Evolutionary conservation across 805 yeast species (phyloP), one percentile per base, ranked within the genome.

Genomic region (Nakazawaea ishiwadae): DNA sequence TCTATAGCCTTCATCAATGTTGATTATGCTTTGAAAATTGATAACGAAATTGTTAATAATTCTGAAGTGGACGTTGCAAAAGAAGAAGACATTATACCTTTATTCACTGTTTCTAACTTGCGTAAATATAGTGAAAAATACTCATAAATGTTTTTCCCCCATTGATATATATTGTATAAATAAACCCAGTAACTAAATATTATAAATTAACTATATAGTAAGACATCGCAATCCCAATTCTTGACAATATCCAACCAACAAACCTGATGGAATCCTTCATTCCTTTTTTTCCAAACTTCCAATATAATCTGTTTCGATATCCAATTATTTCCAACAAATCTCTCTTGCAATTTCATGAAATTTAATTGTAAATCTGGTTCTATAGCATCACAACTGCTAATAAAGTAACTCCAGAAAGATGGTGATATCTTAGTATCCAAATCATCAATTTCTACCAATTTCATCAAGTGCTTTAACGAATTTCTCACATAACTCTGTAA

Each of bases 111-210:
- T 27, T 68, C 68, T 43, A 66, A 73, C 32, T 62, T 80, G 48
- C 73, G 84, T 54, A 80, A 80, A 59, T 70, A 85, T 60, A 74
- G 84, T 55, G 85, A 80, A 50, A 40, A 30, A 16, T 40, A 40
- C 18, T 21, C 26, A 11, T 40, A 35, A 15, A 12, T 29, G n/a
- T n/a, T n/a, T n/a, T n/a, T n/a, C n/a, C n/a, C n/a, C n/a, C n/a
- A n/a, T n/a, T n/a, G n/a, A n/a, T n/a, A n/a, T n/a, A n/a, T n/a
- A n/a, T n/a, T n/a, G n/a, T n/a, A n/a, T n/a, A n/a, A n/a, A n/a
- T n/a, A n/a, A n/a, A n/a, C n/a, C n/a, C n/a, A n/a, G n/a, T n/a
- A n/a, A n/a, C n/a, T n/a, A n/a, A n/a, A n/a, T n/a, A n/a, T n/a
- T n/a, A n/a, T n/a, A n/a, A n/a, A n/a, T n/a, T n/a, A n/a, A n/a